Evolutionary conservation across 2,329 filamentous ascomycete species (phyloP), one percentile per base, ranked within the genome.

Genomic region (Epichloe sp.): DNA sequence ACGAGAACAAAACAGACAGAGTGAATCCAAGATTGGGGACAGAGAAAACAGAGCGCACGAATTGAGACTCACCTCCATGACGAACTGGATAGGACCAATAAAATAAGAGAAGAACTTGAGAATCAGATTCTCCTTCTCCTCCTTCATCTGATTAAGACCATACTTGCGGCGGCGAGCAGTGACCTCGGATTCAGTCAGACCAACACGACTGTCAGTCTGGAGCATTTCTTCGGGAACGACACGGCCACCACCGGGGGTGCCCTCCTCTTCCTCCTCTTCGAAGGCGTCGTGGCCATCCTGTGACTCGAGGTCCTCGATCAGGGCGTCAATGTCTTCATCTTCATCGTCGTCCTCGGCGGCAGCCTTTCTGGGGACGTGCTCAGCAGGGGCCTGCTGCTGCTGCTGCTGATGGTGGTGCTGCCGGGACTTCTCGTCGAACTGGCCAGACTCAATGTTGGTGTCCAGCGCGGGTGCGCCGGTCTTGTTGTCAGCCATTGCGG

Each of bases 141-240:
- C 87, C 71, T 86, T 89, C 86, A 95, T 88, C 67, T 88, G 82
- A 67, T 95, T 95, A 64, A 86, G 75, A 66, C 88, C 88, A 66
- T 83, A 86, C 67, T 86, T 87, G 72, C 79, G 83, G 53, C 83
- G 77, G 48, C 74, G 72, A 48, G 71, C 63, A 35, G 71, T 55
- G 48, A 89, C 86, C 70, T 94, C 85, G 44, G 74, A 67, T 53
- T 85, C 79, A 14, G 80, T 88, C 8, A 95, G 76, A 76, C 88
- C 86, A 19, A 76, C 70, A 45, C 78, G 77, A 52, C 80, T 83
- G 63, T 90, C 82, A 17, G 88, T 95, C 68, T 86, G 78, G 43
- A 94, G 78, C 66, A 88, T 75, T 56, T 88, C 82, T 63, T 91
- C 85, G 14, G 86, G 79, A 44, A 88, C 75, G 48, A 77, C 68